These are phyloP conservation scores for Metschnikowia reukaufii DNA, from an alignment of 805 yeast genomes.

Conservation along the genomic window DNA sequence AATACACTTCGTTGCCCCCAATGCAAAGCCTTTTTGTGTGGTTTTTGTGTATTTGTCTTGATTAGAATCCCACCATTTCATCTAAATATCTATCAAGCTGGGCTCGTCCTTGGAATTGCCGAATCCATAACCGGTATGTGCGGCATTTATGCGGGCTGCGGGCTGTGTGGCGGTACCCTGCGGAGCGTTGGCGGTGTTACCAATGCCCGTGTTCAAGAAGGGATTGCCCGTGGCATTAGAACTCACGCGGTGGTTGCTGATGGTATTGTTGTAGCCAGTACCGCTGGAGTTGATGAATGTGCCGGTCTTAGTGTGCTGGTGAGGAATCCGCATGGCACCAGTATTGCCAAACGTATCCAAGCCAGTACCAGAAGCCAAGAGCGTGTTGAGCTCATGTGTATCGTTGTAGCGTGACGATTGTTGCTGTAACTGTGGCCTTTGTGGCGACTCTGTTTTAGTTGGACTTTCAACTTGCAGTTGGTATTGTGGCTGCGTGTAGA, in stretches of 20 bases:
- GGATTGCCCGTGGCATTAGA: slow-evolving; percentile 54
- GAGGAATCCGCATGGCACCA: slow-evolving; percentile 82
- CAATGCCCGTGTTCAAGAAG: slow-evolving; percentile 61
- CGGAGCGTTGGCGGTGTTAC: slow-evolving; percentile 24
- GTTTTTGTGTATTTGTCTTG: no score
- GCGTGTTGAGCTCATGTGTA: slow-evolving; percentile 66
- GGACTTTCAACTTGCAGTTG: slow-evolving; percentile 22
- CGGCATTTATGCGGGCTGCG: slow-evolving; percentile 64
- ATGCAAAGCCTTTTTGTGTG: no score
- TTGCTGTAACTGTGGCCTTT: slow-evolving; percentile 29
- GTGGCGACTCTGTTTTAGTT: slow-evolving; percentile 33
- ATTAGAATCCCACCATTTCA: no score
- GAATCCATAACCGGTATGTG: slow-evolving; percentile 92
- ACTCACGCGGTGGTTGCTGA: slow-evolving; percentile 34
- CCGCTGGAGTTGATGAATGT: slow-evolving; percentile 86
- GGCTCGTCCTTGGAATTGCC: slow-evolving; percentile 69
- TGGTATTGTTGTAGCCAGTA: slow-evolving; percentile 64
- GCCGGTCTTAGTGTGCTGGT: slow-evolving; percentile 83
- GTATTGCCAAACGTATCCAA: slow-evolving; percentile 91
- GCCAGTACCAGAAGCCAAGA: slow-evolving; percentile 86
- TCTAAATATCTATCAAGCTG: slow-evolving; percentile 46
- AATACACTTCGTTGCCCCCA: background rate
- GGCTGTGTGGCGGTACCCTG: slow-evolving; percentile 35
- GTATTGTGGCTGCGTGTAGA: slow-evolving; percentile 21
- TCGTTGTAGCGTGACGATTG: slow-evolving; percentile 39